A percentile compares a stretch with the other conserved stretches of the same genome.
Conservation (phyloP, 495 filamentous ascomycete species). For the Aspergillus nidulans region DNA sequence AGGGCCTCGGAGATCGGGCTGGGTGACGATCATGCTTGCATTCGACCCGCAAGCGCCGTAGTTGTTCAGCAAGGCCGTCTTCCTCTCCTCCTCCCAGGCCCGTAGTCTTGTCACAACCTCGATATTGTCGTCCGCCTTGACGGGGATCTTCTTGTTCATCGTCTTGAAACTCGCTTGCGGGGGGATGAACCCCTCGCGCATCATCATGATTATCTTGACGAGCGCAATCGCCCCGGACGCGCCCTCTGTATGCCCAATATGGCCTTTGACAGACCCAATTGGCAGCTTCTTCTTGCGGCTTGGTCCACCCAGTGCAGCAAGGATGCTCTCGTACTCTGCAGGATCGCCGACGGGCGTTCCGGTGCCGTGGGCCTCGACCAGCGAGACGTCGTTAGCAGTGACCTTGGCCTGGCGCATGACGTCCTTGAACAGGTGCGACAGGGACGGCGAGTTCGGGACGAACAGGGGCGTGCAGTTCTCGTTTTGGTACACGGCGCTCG, state of each 20-base stretch:
- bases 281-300: constrained; percentile 27
- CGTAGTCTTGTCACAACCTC: constrained; percentile 22
- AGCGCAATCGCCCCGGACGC: constrained; percentile 40
- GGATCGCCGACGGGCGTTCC: constrained; percentile 68
- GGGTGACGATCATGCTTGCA: constrained; percentile 24
- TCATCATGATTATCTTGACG: constrained; percentile 46
- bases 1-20: not conserved
- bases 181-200: constrained; percentile 34
- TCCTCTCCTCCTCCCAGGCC: constrained; percentile 24
- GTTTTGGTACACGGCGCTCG: constrained; percentile 44
- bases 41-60: constrained; percentile 45
- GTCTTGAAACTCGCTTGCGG: constrained; percentile 34
- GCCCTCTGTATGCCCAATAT: constrained; percentile 47
- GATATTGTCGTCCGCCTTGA: constrained; percentile 25
- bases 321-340: constrained; percentile 46
- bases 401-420: constrained; percentile 55
- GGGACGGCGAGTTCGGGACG: constrained; percentile 57
- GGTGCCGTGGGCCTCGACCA: constrained; percentile 74
- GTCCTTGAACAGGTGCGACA: constrained; percentile 49
- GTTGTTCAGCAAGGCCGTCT: constrained; percentile 39
- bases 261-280: constrained; percentile 42
- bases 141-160: constrained; percentile 31
- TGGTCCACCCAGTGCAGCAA: constrained; percentile 23
- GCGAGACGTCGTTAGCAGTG: constrained; percentile 54
- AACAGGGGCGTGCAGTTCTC: constrained; percentile 62